phyloP scores from a whole-genome alignment of 371 early-diverging fungal species.

The Mortierella sp. region DNA sequence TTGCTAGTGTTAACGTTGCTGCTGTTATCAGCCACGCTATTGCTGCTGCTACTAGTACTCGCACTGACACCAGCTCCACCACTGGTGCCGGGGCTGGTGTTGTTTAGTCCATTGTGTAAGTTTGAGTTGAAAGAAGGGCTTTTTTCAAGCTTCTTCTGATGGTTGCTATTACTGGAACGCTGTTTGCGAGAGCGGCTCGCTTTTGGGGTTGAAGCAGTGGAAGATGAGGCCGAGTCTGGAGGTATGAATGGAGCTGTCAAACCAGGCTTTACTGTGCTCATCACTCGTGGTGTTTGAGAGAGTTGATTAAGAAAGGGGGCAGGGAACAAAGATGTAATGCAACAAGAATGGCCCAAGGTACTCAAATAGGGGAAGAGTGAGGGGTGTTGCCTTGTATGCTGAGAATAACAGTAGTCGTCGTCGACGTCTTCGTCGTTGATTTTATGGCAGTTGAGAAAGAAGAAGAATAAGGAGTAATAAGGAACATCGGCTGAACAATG shows the following conservation, averaged over 20 bases:
- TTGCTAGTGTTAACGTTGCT: constrained; percentile 12
- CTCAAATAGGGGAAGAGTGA: constrained; percentile 33
- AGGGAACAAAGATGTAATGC: constrained; percentile 2
- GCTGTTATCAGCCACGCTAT: neutral
- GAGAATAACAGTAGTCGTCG: constrained; percentile 7
- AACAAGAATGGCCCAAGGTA: neutral
- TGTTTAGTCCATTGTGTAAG: constrained; percentile 44
- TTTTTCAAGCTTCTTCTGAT: constrained; percentile 46
- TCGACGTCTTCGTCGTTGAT: neutral
- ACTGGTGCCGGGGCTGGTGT: neutral
- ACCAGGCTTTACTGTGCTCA: constrained; percentile 58
- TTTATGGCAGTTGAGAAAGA: constrained; percentile 3
- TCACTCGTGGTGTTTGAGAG: constrained; percentile 41
- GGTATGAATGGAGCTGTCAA: constrained; percentile 53
- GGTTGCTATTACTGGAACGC: constrained; percentile 22
- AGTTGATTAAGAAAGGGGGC: constrained; percentile 1
- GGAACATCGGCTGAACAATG: constrained; percentile 31
- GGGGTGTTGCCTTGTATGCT: neutral
- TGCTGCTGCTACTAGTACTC: neutral
- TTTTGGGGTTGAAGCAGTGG: constrained; percentile 13
- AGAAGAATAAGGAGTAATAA: constrained; percentile 5
- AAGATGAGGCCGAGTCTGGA: constrained; percentile 37
- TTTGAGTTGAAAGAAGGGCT: constrained; percentile 43
- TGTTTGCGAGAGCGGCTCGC: constrained; percentile 33
- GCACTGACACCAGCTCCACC: neutral